Evolutionary conservation across 495 filamentous ascomycete species (phyloP).

Genomic region (Aspergillus steynii): DNA sequence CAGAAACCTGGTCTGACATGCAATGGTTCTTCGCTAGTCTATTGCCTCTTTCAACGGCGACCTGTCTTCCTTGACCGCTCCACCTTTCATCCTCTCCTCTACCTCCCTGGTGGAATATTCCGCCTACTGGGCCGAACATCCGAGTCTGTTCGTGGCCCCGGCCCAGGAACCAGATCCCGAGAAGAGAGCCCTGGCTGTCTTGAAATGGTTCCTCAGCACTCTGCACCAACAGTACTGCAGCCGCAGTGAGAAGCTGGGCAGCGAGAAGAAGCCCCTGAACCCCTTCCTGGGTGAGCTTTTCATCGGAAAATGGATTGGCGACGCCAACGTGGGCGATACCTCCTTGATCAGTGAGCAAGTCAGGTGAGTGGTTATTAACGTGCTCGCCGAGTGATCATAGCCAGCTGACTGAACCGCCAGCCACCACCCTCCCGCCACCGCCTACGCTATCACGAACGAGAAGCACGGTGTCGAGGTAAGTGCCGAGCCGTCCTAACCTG

Average conservation of each 20-base stretch:
- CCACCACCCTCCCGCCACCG: constrained; percentile 97
- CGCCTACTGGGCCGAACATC: constrained; percentile 96
- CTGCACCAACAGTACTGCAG: constrained; percentile 93
- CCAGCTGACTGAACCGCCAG: constrained; percentile 39
- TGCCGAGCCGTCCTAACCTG: constrained; percentile 1
- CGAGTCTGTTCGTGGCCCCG: constrained; percentile 81
- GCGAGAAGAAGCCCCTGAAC: constrained; percentile 97
- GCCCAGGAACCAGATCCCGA: constrained; percentile 76
- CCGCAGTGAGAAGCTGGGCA: constrained; percentile 85
- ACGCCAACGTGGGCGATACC: constrained; percentile 65
- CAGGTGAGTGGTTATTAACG: constrained; percentile 50
- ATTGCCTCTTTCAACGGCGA: constrained; percentile 97
- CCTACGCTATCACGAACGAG: constrained; percentile 86
- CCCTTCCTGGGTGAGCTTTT: constrained; percentile 91
- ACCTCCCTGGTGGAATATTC: constrained; percentile 93
- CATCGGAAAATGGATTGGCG: constrained; percentile 81
- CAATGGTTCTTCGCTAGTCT: constrained; percentile 53
- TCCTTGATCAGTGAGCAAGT: constrained; percentile 78
- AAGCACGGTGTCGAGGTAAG: constrained; percentile 72
- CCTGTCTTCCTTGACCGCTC: constrained; percentile 88
- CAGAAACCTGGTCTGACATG: constrained; percentile 1
- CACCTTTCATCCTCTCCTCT: constrained; percentile 91
- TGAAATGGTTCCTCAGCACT: constrained; percentile 97
- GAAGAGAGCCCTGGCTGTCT: constrained; percentile 81
- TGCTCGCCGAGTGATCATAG: background rate